A percentile compares a stretch with the other conserved stretches of the same genome.
Conservation (phyloP, 345 rosid genomes). For the Capsella bursapastoris region DNA sequence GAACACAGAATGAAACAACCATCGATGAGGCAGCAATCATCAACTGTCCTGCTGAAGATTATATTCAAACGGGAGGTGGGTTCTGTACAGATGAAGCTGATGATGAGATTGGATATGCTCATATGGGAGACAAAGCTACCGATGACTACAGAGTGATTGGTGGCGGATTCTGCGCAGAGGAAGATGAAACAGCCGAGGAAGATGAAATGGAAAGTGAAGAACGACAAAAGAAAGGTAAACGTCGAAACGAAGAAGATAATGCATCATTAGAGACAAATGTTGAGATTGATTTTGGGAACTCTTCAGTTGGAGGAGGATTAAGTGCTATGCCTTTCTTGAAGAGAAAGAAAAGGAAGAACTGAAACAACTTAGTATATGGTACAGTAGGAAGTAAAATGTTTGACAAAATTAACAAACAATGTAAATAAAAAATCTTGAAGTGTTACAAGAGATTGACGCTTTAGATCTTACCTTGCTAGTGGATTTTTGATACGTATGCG, state of each 20-base stretch:
- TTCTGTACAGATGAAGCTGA: conserved; percentile 59
- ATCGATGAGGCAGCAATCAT: conserved; percentile 22
- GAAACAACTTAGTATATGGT: background rate
- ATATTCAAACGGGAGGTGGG: conserved; percentile 59
- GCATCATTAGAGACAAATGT: conserved; percentile 25
- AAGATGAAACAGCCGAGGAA: conserved; percentile 45
- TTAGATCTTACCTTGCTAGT: too few relatives aligned
- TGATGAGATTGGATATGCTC: conserved; percentile 49
- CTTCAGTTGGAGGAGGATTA: conserved; percentile 44
- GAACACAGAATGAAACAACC: conserved; percentile 36
- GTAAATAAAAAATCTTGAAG: background rate
- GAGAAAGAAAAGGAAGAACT: conserved; percentile 38
- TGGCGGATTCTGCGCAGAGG: conserved; percentile 79
- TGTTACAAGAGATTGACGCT: too few relatives aligned
- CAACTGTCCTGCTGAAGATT: conserved; percentile 35
- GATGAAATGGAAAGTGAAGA: conserved; percentile 37
- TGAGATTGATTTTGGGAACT: conserved; percentile 21
- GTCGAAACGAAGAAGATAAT: conserved; percentile 19
- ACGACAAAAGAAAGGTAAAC: conserved; percentile 30
- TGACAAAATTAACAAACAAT: background rate
- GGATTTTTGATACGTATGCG: too few relatives aligned
- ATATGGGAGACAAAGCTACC: conserved; percentile 37
- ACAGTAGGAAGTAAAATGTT: background rate
- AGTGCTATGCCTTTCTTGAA: conserved; percentile 48
- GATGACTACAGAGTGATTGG: conserved; percentile 59